Evolutionary conservation across 2,329 filamentous ascomycete genomes (phyloP), one percentile per base, ranked within the genome.

Genomic region (Monilinia fructicola): DNA sequence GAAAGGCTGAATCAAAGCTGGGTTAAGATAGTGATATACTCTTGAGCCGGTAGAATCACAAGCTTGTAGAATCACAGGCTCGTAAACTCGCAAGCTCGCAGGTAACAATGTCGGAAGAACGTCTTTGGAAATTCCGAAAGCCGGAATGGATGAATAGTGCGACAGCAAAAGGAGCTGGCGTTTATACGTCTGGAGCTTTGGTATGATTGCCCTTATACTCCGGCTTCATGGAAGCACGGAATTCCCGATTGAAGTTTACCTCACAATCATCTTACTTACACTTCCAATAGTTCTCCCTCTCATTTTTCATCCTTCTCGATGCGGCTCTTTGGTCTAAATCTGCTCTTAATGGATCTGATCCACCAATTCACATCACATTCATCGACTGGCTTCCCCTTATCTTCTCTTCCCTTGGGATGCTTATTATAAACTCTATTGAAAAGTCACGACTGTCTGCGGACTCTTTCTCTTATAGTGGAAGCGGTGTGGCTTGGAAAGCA

Each of bases 341-440:
- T 16, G 65, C 80, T 68, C 80, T 79, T 70, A 90, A 90, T 79
- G 83, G 81, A 68, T 87, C 85, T 65, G 78, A 83, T 76, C 70
- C 74, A 35, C 53, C 66, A 46, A 79, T 85, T 67, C 87, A 90
- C 79, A 81, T 90, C 73, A 86, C 81, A 71, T 90, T 89, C 74
- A 81, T 88, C 77, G 87, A 90, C 83, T 90, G 87, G 87, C 83
- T 89, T 70, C 87, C 87, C 62, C 82, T 90, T 71, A 83, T 89
- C 77, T 89, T 89, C 80, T 86, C 83, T 71, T 82, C 83, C 69
- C 80, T 89, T 69, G 87, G 87, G 70, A 89, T 90, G 86, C 82
- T 90, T 67, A 89, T 89, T 77, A 89, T 89, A 81, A 89, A 90
- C 81, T 85, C 82, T 71, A 86, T 89, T 70, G 86, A 89, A 79